phyloP scores from a whole-genome alignment of 768 basidiomycete species.

The Kondoa subrosea region DNA sequence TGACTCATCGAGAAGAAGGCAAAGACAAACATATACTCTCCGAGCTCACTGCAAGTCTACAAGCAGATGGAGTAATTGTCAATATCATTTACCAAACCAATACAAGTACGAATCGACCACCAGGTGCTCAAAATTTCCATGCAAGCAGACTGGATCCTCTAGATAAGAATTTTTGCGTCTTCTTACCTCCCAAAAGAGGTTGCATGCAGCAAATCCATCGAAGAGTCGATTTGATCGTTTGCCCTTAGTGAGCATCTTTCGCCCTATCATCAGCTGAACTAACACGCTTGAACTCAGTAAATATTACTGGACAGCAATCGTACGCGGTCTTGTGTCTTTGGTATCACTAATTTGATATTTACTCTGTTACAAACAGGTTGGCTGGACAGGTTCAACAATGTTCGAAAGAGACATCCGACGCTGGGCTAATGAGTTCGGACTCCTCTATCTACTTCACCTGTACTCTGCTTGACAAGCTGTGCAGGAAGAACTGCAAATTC shows the following conservation, averaged over 20 bases:
- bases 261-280: constrained; percentile 13
- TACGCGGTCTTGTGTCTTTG: neutral
- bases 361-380: too few species aligned
- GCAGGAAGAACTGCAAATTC: constrained; percentile 12
- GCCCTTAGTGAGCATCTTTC: constrained; percentile 42
- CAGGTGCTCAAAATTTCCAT: constrained; percentile 17
- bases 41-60: constrained; percentile 44
- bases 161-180: constrained; percentile 69
- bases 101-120: constrained; percentile 5
- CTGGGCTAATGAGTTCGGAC: neutral
- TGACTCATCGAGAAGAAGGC: constrained; percentile 47
- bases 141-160: constrained; percentile 31
- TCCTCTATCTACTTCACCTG: neutral
- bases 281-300: constrained; percentile 8
- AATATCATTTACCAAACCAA: constrained; percentile 2
- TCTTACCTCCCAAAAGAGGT: constrained; percentile 41
- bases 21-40: constrained; percentile 50
- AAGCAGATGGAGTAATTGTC: constrained; percentile 39
- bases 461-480: neutral
- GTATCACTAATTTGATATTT: neutral
- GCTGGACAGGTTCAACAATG: neutral
- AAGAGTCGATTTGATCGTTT: constrained; percentile 69
- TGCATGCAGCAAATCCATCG: constrained; percentile 39
- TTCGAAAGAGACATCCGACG: neutral
- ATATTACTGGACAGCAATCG: neutral